Conservation (phyloP, 768 basidiomycete species). For the Boletus fagicola region DNA sequence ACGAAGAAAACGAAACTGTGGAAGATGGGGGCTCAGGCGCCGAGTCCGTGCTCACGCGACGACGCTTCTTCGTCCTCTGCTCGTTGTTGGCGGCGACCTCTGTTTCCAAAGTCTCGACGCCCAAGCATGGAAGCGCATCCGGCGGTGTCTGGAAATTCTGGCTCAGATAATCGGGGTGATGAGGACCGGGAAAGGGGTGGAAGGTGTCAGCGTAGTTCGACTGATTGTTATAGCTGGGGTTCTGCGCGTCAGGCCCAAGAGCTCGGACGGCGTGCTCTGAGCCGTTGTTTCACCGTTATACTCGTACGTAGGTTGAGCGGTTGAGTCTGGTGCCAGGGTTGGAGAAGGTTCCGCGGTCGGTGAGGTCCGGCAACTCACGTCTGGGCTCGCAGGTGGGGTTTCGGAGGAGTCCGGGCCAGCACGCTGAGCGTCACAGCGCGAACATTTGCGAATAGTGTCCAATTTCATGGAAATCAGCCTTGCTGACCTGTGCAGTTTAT, state of each 20-base stretch:
- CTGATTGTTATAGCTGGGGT: slow-evolving; percentile 26
- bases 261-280: too few species aligned
- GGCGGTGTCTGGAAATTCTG: slow-evolving; percentile 46
- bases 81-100: slow-evolving; percentile 31
- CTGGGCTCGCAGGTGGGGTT: slow-evolving; percentile 73
- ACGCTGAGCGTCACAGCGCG: too few species aligned
- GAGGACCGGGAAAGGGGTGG: slow-evolving; percentile 64
- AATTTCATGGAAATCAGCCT: slow-evolving; percentile 91
- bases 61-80: slow-evolving; percentile 56
- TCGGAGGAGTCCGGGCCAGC: slow-evolving; percentile 55
- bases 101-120: slow-evolving; percentile 45
- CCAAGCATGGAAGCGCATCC: slow-evolving; percentile 55
- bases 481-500: slow-evolving; percentile 82
- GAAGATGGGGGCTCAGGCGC: slow-evolving; percentile 52
- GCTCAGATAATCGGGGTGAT: slow-evolving; percentile 69
- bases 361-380: slow-evolving; percentile 73
- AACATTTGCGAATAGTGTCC: too few species aligned
- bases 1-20: slow-evolving; percentile 49
- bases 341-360: slow-evolving; percentile 64
- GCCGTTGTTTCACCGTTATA: slow-evolving; percentile 32
- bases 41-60: slow-evolving; percentile 64
- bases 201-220: slow-evolving; percentile 34
- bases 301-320: too few species aligned
- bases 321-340: slow-evolving; percentile 65
- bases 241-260: slow-evolving; percentile 33